A percentile compares a stretch with the other conserved stretches of the same genome.
phyloP scores from a whole-genome alignment of 2,329 filamentous ascomycete species.

The Exophiala sp. region DNA sequence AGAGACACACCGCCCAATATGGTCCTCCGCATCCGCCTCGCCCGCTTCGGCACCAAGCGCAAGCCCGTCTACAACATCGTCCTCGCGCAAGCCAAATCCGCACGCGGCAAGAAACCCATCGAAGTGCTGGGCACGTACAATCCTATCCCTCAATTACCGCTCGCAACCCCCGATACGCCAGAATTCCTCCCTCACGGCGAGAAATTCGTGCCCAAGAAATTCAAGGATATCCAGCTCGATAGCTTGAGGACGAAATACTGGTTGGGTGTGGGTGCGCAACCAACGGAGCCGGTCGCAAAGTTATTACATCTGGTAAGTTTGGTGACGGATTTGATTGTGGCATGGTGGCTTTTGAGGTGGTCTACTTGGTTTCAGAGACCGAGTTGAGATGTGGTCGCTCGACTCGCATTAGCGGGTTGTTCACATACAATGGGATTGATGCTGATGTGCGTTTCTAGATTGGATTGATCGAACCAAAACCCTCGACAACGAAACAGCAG shows the following conservation, averaged over 20 bases:
- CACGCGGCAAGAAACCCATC: slow-evolving; percentile 80
- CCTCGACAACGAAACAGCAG: slow-evolving; percentile 13
- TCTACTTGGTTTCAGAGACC: no score
- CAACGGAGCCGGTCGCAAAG: slow-evolving; percentile 83
- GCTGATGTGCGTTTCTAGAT: slow-evolving; percentile 12
- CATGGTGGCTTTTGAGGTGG: not conserved
- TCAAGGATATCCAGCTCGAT: slow-evolving; percentile 92
- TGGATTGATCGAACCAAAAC: slow-evolving; percentile 25
- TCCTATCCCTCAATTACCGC: slow-evolving; percentile 55
- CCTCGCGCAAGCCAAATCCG: slow-evolving; percentile 88
- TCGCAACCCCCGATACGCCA: slow-evolving; percentile 21
- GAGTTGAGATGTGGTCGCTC: no score
- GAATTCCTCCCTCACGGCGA: slow-evolving; percentile 35
- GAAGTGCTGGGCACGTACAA: slow-evolving; percentile 79
- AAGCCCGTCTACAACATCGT: slow-evolving; percentile 97
- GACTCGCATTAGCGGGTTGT: no score
- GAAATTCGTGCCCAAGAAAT: slow-evolving; percentile 59
- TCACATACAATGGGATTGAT: no score
- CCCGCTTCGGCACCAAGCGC: slow-evolving; percentile 86
- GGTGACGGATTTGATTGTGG: not conserved
- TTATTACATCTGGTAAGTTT: slow-evolving; percentile 71
- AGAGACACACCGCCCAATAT: slow-evolving; percentile 49
- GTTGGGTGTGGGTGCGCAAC: slow-evolving; percentile 95
- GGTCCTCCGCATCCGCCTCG: slow-evolving; percentile 91
- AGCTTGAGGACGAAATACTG: slow-evolving; percentile 80